Conservation (phyloP, 768 basidiomycete species). For the Leccinum boreale region DNA sequence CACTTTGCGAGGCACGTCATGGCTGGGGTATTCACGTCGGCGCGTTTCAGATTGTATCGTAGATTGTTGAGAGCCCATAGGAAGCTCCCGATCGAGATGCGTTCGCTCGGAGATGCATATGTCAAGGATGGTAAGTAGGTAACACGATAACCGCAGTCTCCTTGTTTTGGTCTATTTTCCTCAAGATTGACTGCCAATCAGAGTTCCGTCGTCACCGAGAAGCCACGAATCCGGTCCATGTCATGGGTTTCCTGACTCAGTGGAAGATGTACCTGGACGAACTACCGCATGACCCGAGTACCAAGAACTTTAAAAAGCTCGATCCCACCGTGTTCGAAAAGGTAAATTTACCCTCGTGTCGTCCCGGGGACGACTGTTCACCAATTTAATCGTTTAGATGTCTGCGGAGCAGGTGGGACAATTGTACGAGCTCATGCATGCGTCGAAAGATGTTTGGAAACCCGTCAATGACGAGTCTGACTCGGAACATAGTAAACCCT, state of each 20-base stretch:
- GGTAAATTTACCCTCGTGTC: slow-evolving; percentile 36
- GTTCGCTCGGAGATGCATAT: slow-evolving; percentile 81
- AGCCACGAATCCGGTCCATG: slow-evolving; percentile 80
- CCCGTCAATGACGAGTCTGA: slow-evolving; percentile 30
- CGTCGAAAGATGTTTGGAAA: slow-evolving; percentile 86
- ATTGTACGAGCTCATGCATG: slow-evolving; percentile 92
- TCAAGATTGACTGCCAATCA: slow-evolving; percentile 26
- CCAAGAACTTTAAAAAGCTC: slow-evolving; percentile 56
- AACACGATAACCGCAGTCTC: slow-evolving; percentile 4
- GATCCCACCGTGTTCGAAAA: slow-evolving; percentile 75
- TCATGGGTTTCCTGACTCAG: slow-evolving; percentile 93
- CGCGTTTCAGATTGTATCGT: slow-evolving; percentile 64
- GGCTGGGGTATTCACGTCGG: background rate
- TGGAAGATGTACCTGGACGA: slow-evolving; percentile 93
- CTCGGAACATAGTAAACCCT: slow-evolving; percentile 10
- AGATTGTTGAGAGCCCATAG: slow-evolving; percentile 78
- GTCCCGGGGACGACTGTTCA: background rate
- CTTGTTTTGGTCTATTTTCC: background rate
- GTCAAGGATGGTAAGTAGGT: slow-evolving; percentile 63
- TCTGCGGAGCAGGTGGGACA: slow-evolving; percentile 90
- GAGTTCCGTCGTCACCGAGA: slow-evolving; percentile 85
- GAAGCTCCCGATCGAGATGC: slow-evolving; percentile 70
- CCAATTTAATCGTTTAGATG: slow-evolving; percentile 49
- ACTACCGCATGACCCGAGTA: slow-evolving; percentile 44
- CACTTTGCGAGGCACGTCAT: background rate